A percentile compares a stretch with the other conserved stretches of the same genome.
phyloP scores from a whole-genome alignment of 768 basidiomycete species.

The Megacollybia marginata region DNA sequence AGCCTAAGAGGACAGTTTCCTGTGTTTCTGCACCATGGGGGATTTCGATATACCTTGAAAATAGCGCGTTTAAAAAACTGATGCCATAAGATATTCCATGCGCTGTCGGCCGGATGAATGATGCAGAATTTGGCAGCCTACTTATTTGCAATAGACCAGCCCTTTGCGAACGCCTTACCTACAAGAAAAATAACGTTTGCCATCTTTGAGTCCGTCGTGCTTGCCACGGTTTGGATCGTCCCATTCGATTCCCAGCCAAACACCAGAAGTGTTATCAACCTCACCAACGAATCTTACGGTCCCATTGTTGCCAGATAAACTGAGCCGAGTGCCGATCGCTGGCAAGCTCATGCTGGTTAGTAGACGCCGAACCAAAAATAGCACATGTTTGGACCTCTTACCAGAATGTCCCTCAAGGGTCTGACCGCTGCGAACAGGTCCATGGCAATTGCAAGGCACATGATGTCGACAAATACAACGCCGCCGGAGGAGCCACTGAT shows the following conservation, averaged over 20 bases:
- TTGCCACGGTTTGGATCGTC: conserved; percentile 81
- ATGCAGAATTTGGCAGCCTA: conserved; percentile 60
- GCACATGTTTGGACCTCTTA: conserved; percentile 14
- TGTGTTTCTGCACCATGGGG: conserved; percentile 41
- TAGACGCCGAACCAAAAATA: too few species aligned
- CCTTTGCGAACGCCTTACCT: conserved; percentile 31
- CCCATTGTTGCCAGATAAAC: conserved; percentile 45
- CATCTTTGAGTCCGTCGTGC: conserved; percentile 79
- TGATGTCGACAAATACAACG: conserved; percentile 28
- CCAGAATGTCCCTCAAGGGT: conserved; percentile 34
- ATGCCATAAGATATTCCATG: conserved; percentile 47
- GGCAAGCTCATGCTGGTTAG: conserved; percentile 20
- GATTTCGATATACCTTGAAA: conserved; percentile 69
- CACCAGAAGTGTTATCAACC: conserved; percentile 54
- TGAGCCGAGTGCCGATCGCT: conserved; percentile 47
- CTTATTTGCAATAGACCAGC: conserved; percentile 3
- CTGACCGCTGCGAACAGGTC: conserved; percentile 32
- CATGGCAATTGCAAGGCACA: conserved; percentile 38
- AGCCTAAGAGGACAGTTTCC: conserved; percentile 69
- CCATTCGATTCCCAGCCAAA: conserved; percentile 98
- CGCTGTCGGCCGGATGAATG: conserved; percentile 72
- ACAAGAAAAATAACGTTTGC: conserved; percentile 71
- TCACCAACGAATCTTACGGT: conserved; percentile 65
- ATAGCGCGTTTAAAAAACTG: conserved; percentile 70
- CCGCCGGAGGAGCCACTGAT: conserved; percentile 38